Evolutionary conservation across 257 asterid species (phyloP), one percentile per base, ranked within the genome.

Genomic region (Osmanthus fragrans): DNA sequence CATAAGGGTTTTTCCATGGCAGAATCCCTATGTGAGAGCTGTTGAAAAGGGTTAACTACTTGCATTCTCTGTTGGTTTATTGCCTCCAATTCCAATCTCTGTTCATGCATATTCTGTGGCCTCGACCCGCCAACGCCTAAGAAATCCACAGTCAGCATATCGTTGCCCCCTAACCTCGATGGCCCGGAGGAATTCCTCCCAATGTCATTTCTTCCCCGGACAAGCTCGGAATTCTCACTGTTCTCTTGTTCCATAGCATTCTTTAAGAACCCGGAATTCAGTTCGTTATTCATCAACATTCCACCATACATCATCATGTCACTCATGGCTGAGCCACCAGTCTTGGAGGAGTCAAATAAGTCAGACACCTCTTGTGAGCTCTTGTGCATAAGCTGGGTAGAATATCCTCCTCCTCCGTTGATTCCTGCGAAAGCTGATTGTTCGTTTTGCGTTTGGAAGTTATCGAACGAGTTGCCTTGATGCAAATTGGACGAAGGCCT

Each of bases 121-220:
- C 92, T 78, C 3, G 96, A 82, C 75, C 94, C 94, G 40, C 97
- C 97, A 0, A 90, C 85, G 27, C 97, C 98, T 84, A 94, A 73
- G 91, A 94, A 92, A 85, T 94, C 98, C 1, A 94, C 96, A 12
- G 98, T 92, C 84, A 86, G 82, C 82, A 92, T 86, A 34, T 86
- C 90, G 23, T 78, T 76, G 8, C 87, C 88, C 8, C 84, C 86
- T 30, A 89, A 39, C 33, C 66, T 58, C 6, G 66, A 58, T 5
- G 66, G 66, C 13, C 85, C 73, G 10, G 86, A 65, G 4, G 70
- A 68, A 21, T 77, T 80, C 23, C 83, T 60, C 11, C 51, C 81
- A 83, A 77, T 72, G 18, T 37, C 30, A n/a, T 65, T 76, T 51
- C 80, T 80, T 19, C 78, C 71, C 11, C 71, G 84, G 39, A 78